phyloP scores from a whole-genome alignment of 345 rosid species.

The Cochlearia excelsa region DNA sequence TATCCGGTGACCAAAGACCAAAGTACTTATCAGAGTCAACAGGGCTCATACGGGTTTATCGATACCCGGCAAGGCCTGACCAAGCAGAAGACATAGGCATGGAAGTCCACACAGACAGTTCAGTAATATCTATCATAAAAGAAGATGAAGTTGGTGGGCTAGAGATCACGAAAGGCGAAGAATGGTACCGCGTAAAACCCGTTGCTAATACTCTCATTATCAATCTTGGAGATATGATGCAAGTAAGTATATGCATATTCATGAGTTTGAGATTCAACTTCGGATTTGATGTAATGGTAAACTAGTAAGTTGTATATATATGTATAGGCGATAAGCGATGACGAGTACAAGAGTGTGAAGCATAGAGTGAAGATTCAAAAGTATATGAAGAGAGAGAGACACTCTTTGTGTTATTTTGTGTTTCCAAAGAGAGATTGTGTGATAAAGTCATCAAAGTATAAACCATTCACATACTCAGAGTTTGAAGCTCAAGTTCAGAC shows the following conservation, averaged over 20 bases:
- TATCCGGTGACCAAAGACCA: constrained; percentile 24
- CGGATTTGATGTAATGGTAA: not conserved
- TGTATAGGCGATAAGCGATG: constrained; percentile 67
- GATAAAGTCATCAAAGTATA: constrained; percentile 60
- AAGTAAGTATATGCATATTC: constrained; percentile 40
- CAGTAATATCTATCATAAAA: constrained; percentile 59
- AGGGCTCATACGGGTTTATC: constrained; percentile 53
- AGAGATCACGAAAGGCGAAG: constrained; percentile 52
- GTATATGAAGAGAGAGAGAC: constrained; percentile 41
- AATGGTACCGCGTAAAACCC: constrained; percentile 58
- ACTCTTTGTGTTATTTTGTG: constrained; percentile 76
- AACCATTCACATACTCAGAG: constrained; percentile 62
- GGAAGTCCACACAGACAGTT: constrained; percentile 78
- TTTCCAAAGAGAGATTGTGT: constrained; percentile 56
- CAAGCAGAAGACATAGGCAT: constrained; percentile 43
- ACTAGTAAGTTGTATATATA: too few species aligned
- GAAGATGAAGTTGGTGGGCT: constrained; percentile 66
- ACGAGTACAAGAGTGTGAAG: constrained; percentile 53
- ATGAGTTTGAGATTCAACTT: constrained; percentile 1
- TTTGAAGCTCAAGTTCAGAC: constrained; percentile 67
- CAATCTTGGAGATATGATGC: constrained; percentile 89
- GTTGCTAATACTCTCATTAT: constrained; percentile 46
- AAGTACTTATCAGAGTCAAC: constrained; percentile 50
- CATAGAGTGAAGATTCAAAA: constrained; percentile 57
- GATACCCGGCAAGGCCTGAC: constrained; percentile 43